These are phyloP conservation scores for Boletellus dicymbophilus DNA, from an alignment of 1,284 basidiomycete genomes.

Conservation along the genomic window DNA sequence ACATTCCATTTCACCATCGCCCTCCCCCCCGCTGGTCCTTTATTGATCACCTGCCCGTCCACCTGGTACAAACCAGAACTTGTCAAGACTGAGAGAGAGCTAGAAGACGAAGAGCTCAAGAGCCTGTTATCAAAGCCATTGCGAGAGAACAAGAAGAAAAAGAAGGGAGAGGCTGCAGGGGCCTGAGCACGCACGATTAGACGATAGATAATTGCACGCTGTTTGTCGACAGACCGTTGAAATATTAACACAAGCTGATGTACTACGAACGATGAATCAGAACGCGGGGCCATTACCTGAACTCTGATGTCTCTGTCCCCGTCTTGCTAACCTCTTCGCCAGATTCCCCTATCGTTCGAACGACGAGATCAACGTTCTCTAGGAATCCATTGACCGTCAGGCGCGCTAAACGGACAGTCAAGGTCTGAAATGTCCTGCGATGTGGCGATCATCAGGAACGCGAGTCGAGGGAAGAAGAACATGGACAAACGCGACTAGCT, in stretches of 20 bases:
- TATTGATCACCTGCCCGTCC: conserved; percentile 84
- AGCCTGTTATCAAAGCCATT: conserved; percentile 76
- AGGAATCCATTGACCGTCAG: conserved; percentile 83
- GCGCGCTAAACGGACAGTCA: conserved; percentile 83
- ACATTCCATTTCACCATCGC: conserved; percentile 97
- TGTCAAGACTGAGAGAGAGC: conserved; percentile 85
- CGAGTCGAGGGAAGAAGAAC: not conserved
- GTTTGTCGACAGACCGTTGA: conserved; percentile 14
- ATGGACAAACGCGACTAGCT: conserved; percentile 67
- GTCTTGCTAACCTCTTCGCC: conserved; percentile 54
- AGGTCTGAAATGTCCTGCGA: conserved; percentile 65
- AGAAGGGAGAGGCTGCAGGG: conserved; percentile 50
- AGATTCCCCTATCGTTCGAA: conserved; percentile 82
- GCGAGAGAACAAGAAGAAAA: conserved; percentile 92
- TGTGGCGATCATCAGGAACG: conserved; percentile 4
- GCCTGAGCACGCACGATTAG: conserved; percentile 31
- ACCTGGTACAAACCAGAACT: conserved; percentile 93
- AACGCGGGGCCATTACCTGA: conserved; percentile 10
- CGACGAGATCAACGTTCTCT: conserved; percentile 83
- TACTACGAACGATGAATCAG: conserved; percentile 13
- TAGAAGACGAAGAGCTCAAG: conserved; percentile 88
- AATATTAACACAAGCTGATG: too few relatives aligned
- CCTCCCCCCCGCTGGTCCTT: conserved; percentile 82
- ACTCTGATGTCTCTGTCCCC: not conserved
- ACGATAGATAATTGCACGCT: conserved; percentile 26